Evolutionary conservation across 2,329 filamentous ascomycete genomes (phyloP), one percentile per base, ranked within the genome.

Genomic region (Diaporthe longicolla): DNA sequence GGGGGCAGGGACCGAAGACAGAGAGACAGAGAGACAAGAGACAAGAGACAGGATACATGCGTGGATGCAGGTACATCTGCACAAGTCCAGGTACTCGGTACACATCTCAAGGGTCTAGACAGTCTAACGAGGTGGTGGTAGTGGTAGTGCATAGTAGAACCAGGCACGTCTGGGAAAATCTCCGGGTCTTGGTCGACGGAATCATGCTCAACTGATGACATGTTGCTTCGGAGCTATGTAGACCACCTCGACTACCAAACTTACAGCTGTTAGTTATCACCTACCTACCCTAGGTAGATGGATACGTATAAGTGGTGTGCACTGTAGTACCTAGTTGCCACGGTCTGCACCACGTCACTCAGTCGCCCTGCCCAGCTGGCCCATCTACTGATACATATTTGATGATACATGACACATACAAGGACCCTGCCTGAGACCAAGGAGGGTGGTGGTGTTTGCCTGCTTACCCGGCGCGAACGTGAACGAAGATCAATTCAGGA

Each of bases 321-420:
- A 21, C 21, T 50, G 59, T 17, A 48, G 21, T 66, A 54, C 29
- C 15, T 40, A 8, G 45, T 8, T 32, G 40, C 59, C 59, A 66
- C 48, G 37, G 13, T 52, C 29, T 54, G 45, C 48, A 68, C 63
- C 63, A 68, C 63, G 63, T 52, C 48, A 52, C 48, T 68, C 63
- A 68, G 40, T 54, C 48, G 21, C 45, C 6, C 10, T 10, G n/a
- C 61, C 61, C 29, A 40, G 32, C 63, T 52, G 45, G 63, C 45
- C 45, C 48, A 26, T 37, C 45, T 52, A 32, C 45, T 66, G 63
- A 66, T 66, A 63, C 59, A 45, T 63, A 48, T 63, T 29, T 45
- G 32, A 63, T 63, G 59, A 48, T 63, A 63, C 58, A 63, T 63
- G 40, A 63, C 26, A 63, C 59, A 63, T 63, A 68, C 63, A 54